Evolutionary conservation across 805 yeast species (phyloP), one percentile per base, ranked within the genome.

Genomic region (Saccharomycopsis vini): DNA sequence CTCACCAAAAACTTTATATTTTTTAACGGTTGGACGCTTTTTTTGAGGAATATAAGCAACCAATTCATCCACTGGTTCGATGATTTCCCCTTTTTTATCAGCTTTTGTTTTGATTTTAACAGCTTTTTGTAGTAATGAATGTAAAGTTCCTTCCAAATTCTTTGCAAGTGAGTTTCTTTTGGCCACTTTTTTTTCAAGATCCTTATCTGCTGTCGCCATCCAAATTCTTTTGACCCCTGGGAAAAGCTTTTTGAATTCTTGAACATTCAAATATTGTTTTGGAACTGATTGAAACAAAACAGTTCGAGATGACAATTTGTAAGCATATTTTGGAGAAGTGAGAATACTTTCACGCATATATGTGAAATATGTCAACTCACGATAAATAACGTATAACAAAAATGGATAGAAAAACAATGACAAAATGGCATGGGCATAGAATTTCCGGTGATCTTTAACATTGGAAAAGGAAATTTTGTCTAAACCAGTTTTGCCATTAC

Each of bases 241-340:
- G 56, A 87, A 89, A 45, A 89, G 59, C 57, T 80, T 80, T 54
- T 73, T 68, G 48, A 90, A 75, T 54, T 84, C 87, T 44, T 71
- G 68, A 57, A 82, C 94, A 57, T 77, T 78, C 46, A 86, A 66
- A 55, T 76, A 75, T 46, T 79, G 73, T 45, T 79, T 75, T 9
- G 97, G 92, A 4, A 88, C 90, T 6, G 84, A 75, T 62, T 84
- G 95, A 61, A 89, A 78, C 40, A 90, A 68, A 1, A 90, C 86
- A 2, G 90, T 82, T 59, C 95, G 77, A 10, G 90, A 81, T 13
- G 90, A 73, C 30, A 84, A 61, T 53, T 77, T 78, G 47, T 72
- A 70, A 34, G 94, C 83, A 59, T 86, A 86, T 49, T 77, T 72
- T 16, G 95, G 95, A 7, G 95, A 75, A 1, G 96, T 72, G 45